Percentiles rank a stretch among this genome's conserved stretches.
phyloP scores from a whole-genome alignment of 495 filamentous ascomycete species.

The Penicillium egyptiacum region DNA sequence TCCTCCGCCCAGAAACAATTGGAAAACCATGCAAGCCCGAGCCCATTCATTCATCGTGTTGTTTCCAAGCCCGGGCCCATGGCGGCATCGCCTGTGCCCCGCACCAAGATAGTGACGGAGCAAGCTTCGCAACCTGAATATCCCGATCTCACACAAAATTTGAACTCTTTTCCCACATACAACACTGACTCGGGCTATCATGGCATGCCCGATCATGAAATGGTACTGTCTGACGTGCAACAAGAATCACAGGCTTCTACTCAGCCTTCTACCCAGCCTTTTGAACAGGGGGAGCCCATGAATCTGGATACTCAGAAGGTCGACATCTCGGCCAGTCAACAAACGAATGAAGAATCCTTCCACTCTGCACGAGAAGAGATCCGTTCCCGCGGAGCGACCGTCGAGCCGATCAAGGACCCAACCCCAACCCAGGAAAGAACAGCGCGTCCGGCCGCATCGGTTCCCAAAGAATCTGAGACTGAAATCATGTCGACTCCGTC shows the following conservation, averaged over 20 bases:
- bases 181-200: conserved; percentile 79
- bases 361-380: conserved; percentile 67
- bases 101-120: conserved; percentile 23
- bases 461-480: conserved; percentile 14
- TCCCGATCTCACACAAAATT: conserved; percentile 36
- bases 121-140: conserved; percentile 32
- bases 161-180: conserved; percentile 44
- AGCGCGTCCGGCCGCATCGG: conserved; percentile 10
- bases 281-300: conserved; percentile 39
- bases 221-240: conserved; percentile 37
- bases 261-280: conserved; percentile 38
- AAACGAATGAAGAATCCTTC: conserved; percentile 61
- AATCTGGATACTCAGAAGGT: conserved; percentile 25
- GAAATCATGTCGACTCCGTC: conserved; percentile 25
- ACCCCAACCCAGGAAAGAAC: conserved; percentile 23
- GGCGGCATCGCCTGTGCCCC: conserved; percentile 19
- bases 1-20: conserved; percentile 51
- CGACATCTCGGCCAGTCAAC: conserved; percentile 43
- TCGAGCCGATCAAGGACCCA: conserved; percentile 34
- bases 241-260: conserved; percentile 37
- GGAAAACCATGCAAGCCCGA: conserved; percentile 35
- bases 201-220: conserved; percentile 61
- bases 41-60: conserved; percentile 37
- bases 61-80: conserved; percentile 33
- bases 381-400: conserved; percentile 40